phyloP scores from a whole-genome alignment of 2,329 filamentous ascomycete species.

The Emmonsiellopsis sp. region DNA sequence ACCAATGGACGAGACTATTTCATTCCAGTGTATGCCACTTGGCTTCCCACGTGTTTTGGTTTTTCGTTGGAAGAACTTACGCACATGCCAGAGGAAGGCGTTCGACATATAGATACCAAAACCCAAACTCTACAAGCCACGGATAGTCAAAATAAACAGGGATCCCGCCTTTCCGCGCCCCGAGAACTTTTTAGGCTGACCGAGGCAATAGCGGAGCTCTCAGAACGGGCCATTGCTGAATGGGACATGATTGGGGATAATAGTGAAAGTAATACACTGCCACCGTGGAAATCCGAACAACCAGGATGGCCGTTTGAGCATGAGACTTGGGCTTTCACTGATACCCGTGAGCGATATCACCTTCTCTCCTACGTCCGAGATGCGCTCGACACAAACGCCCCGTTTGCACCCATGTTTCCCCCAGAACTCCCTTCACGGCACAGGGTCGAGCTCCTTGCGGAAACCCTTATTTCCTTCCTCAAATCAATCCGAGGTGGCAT shows the following conservation, averaged over 20 bases:
- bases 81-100: slow-evolving; percentile 66
- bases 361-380: slow-evolving; percentile 42
- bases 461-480: slow-evolving; percentile 66
- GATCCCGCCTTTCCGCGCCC: slow-evolving; percentile 63
- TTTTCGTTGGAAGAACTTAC: slow-evolving; percentile 83
- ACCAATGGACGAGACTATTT: slow-evolving; percentile 83
- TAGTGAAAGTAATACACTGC: slow-evolving; percentile 22
- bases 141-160: slow-evolving; percentile 27
- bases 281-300: slow-evolving; percentile 45
- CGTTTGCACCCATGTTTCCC: slow-evolving; percentile 53
- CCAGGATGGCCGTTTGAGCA: slow-evolving; percentile 51
- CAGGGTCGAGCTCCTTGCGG: slow-evolving; percentile 64
- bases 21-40: slow-evolving; percentile 66
- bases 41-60: slow-evolving; percentile 75
- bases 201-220: slow-evolving; percentile 59
- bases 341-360: slow-evolving; percentile 31
- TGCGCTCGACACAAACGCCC: slow-evolving; percentile 62
- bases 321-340: slow-evolving; percentile 38
- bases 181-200: slow-evolving; percentile 84
- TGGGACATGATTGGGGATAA: slow-evolving; percentile 48
- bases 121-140: slow-evolving; percentile 28
- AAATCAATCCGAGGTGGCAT: slow-evolving; percentile 68
- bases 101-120: slow-evolving; percentile 52
- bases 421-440: slow-evolving; percentile 54
- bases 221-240: slow-evolving; percentile 50